Base-by-base conservation (phyloP, 495 filamentous ascomycete species). In the Xylaria venustula region DNA sequence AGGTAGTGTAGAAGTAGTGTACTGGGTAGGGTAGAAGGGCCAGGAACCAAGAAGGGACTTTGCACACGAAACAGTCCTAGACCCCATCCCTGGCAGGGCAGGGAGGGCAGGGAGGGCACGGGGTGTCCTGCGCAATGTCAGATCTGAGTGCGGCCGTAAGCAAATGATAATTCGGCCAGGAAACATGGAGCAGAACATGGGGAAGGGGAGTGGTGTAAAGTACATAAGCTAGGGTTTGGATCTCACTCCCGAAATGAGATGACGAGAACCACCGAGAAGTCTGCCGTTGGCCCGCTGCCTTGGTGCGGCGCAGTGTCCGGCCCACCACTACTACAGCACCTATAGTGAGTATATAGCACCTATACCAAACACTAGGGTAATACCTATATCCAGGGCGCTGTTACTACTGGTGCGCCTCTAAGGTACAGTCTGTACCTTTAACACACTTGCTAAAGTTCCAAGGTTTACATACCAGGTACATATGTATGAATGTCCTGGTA, bases 261-360 rank as follows among this genome's bases (percentile, higher is more conserved):
- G 69, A 66, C 57, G 63, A 71, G 69, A 71, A 69, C 64, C 64
- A 71, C 69, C 69, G 69, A 71, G 28, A 71, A 65, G 64, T 61
- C 54, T 67, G 64, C 67, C 58, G 61, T 46, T 57, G 64, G 61
- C 51, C 66, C 64, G 62, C 69, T 63, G 66, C 67, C 66, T 58
- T 67, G 66, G 64, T 60, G 61, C 46, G 53, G 54, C 46, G 54
- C 44, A 62, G 57, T 54, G 49, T n/a, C n/a, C n/a, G n/a, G n/a
- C n/a, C n/a, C n/a, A n/a, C n/a, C n/a, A n/a, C n/a, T n/a, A n/a
- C n/a, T n/a, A n/a, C n/a, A n/a, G n/a, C n/a, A n/a, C n/a, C n/a
- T n/a, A n/a, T n/a, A n/a, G n/a, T n/a, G n/a, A n/a, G n/a, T n/a
- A n/a, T n/a, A n/a, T n/a, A n/a, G n/a, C n/a, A n/a, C n/a, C n/a